phyloP scores from a whole-genome alignment of 2,329 filamentous ascomycete genomes.

The Colletotrichum sp. region DNA sequence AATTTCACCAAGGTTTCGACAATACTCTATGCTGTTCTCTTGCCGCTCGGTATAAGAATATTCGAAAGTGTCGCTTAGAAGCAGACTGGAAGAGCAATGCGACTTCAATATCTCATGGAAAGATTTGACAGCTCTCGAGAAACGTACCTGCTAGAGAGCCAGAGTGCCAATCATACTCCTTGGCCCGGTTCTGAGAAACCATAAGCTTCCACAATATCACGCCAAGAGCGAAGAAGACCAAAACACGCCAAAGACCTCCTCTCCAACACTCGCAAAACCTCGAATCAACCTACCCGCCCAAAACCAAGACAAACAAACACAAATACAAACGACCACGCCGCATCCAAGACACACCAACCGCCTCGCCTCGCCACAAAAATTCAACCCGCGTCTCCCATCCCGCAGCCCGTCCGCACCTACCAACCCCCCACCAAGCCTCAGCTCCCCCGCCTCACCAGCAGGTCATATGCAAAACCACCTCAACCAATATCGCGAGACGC shows the following conservation, averaged over 20 bases:
- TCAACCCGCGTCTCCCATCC: background rate
- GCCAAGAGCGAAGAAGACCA: background rate
- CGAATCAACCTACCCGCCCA: background rate
- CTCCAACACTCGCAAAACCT: background rate
- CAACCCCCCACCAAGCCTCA: background rate
- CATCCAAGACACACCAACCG: background rate
- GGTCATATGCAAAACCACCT: background rate
- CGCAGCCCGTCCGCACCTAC: background rate
- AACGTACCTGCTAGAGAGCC: background rate
- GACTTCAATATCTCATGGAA: background rate
- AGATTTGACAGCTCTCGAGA: background rate
- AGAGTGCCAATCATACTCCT: background rate
- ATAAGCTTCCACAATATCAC: background rate
- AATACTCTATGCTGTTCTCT: background rate
- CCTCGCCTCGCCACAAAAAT: background rate
- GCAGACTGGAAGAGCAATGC: too few relatives aligned
- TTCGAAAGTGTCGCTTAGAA: accelerated
- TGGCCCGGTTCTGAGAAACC: background rate
- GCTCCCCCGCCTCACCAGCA: background rate
- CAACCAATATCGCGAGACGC: background rate
- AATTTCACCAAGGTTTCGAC: background rate
- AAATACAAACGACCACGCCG: background rate
- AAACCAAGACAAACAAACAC: background rate
- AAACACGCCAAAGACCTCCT: background rate
- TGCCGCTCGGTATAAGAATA: background rate